A percentile compares a stretch with the other conserved stretches of the same genome.
Evolutionary conservation across 805 yeast genomes (phyloP).

Genomic region (Cyberlindnera xylosilytica): DNA sequence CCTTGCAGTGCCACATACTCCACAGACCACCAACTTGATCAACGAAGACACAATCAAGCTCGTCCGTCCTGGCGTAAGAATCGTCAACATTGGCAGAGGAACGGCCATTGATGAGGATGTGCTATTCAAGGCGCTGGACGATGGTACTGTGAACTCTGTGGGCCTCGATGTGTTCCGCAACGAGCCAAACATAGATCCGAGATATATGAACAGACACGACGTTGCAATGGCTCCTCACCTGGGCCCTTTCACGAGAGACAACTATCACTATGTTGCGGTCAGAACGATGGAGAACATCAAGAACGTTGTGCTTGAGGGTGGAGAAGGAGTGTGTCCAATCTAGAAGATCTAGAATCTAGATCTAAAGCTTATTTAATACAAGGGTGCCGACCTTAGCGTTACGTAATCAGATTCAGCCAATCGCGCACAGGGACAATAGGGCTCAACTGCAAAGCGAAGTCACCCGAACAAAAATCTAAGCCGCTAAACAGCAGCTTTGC

Average conservation of each 20-base stretch:
- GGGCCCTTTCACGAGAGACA: conserved; percentile 65
- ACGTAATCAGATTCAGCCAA: too few species aligned
- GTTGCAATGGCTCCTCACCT: conserved; percentile 61
- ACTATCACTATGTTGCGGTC: conserved; percentile 47
- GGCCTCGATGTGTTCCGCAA: conserved; percentile 71
- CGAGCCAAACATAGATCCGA: conserved; percentile 56
- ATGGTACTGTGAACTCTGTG: conserved; percentile 59
- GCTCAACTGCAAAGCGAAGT: too few species aligned
- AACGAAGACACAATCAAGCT: conserved; percentile 43
- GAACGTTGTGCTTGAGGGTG: conserved; percentile 18
- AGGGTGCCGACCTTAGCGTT: too few species aligned
- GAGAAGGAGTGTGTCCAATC: conserved; percentile 16
- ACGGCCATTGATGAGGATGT: conserved; percentile 65
- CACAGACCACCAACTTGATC: conserved; percentile 53
- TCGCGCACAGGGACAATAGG: too few species aligned
- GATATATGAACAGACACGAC: conserved; percentile 53
- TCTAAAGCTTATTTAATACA: too few species aligned
- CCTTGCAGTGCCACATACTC: conserved; percentile 63
- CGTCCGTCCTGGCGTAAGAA: conserved; percentile 52
- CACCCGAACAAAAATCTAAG: too few species aligned
- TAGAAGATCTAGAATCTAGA: too few species aligned
- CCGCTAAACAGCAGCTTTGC: too few species aligned
- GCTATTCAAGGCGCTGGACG: conserved; percentile 53
- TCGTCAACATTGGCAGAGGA: conserved; percentile 79
- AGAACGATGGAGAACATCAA: conserved; percentile 50